Percentiles rank a stretch among this genome's conserved stretches.
These are phyloP conservation scores for Xylaria sp. DNA, from an alignment of 2,329 filamentous ascomycete species.

Conservation along the genomic window DNA sequence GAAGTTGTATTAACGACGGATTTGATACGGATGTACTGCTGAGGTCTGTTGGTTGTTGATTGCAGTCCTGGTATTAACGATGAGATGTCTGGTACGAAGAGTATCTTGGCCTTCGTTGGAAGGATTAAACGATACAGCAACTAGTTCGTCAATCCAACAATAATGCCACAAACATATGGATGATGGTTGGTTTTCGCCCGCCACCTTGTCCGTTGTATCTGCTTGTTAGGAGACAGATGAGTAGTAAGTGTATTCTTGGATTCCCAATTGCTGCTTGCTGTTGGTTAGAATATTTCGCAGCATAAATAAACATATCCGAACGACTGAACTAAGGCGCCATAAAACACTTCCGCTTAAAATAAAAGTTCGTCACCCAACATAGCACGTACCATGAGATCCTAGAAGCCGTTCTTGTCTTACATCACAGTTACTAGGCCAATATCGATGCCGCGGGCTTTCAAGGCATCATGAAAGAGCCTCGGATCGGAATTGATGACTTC, in stretches of 20 bases:
- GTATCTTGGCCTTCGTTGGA: no score
- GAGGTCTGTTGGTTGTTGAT: no score
- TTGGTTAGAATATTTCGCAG: background rate
- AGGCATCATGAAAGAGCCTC: conserved; percentile 26
- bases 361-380: background rate
- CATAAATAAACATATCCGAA: background rate
- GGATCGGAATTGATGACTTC: conserved; percentile 32
- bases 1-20: no score
- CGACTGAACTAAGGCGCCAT: background rate
- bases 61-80: no score
- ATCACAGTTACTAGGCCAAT: no score
- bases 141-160: no score
- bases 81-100: no score
- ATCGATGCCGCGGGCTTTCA: conserved; percentile 18
- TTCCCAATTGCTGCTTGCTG: background rate
- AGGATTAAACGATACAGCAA: no score
- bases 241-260: background rate
- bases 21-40: no score
- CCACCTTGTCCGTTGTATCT: no score
- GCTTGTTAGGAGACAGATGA: background rate
- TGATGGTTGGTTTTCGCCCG: no score
- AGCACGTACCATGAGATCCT: background rate
- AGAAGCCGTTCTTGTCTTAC: background rate
- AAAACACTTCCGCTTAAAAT: background rate
- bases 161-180: no score